Evolutionary conservation across 2,329 filamentous ascomycete genomes (phyloP).

Genomic region (Exutisphaerella laricina): DNA sequence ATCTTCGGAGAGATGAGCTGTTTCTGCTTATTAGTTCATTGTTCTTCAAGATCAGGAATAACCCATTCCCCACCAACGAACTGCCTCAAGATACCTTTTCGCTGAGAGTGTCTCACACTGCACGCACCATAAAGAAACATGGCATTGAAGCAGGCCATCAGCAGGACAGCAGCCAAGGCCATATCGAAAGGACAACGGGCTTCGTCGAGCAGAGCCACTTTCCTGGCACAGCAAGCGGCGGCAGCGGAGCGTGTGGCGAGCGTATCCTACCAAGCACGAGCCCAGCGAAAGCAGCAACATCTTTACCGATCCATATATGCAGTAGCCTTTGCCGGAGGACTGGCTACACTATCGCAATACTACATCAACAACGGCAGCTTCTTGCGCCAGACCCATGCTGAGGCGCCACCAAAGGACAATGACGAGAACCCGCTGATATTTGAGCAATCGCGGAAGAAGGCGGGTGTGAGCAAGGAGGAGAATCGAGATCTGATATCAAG

Average conservation of each 20-base stretch:
- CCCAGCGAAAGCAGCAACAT: slow-evolving; percentile 42
- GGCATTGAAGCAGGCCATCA: slow-evolving; percentile 19
- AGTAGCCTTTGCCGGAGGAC: slow-evolving; percentile 39
- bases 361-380: slow-evolving; percentile 37
- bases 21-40: background rate
- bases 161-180: slow-evolving; percentile 18
- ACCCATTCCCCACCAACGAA: background rate
- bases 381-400: slow-evolving; percentile 43
- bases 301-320: slow-evolving; percentile 41
- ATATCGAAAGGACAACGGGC: slow-evolving; percentile 15
- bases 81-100: slow-evolving; percentile 8
- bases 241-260: slow-evolving; percentile 17
- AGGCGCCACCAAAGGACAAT: slow-evolving; percentile 41
- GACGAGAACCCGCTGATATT: slow-evolving; percentile 56
- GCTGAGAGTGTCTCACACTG: slow-evolving; percentile 6
- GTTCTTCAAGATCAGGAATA: background rate
- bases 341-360: slow-evolving; percentile 43
- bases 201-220: slow-evolving; percentile 21
- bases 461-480: slow-evolving; percentile 58
- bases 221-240: slow-evolving; percentile 21
- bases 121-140: slow-evolving; percentile 3
- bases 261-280: slow-evolving; percentile 33
- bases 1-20: background rate
- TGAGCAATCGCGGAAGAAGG: slow-evolving; percentile 57
- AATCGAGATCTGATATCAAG: slow-evolving; percentile 72